phyloP scores from a whole-genome alignment of 1,284 basidiomycete species.

The Phylloporus gajari region DNA sequence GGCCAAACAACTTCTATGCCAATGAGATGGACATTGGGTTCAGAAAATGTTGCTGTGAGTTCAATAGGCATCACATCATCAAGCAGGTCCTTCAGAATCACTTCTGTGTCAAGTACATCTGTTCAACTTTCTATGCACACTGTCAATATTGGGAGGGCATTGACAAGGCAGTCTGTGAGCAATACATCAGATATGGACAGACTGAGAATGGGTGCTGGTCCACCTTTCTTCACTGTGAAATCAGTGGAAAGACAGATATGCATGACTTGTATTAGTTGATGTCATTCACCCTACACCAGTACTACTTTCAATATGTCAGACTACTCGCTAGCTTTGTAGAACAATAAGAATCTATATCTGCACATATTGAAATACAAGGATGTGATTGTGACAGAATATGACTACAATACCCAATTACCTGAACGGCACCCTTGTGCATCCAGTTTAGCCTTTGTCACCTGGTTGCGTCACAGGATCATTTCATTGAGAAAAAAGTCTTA shows the following conservation, averaged over 20 bases:
- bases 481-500: no score
- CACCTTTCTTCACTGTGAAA: neutral
- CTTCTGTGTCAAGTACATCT: slow-evolving; percentile 5
- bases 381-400: no score
- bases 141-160: neutral
- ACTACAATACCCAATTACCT: no score
- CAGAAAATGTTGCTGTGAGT: neutral
- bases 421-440: no score
- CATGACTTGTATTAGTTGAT: no score
- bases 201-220: neutral
- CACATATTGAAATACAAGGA: no score
- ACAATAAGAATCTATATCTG: no score
- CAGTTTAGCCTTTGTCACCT: no score
- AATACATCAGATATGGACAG: neutral
- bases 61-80: neutral
- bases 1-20: slow-evolving; percentile 12
- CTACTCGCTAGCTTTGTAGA: no score
- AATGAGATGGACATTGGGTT: slow-evolving; percentile 9
- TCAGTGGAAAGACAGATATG: neutral
- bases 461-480: no score
- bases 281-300: no score
- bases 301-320: no score
- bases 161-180: neutral
- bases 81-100: neutral
- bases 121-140: slow-evolving; percentile 11